Evolutionary conservation across 768 basidiomycete species (phyloP), one percentile per base, ranked within the genome.

Genomic region (Auricularia auricula-judae): DNA sequence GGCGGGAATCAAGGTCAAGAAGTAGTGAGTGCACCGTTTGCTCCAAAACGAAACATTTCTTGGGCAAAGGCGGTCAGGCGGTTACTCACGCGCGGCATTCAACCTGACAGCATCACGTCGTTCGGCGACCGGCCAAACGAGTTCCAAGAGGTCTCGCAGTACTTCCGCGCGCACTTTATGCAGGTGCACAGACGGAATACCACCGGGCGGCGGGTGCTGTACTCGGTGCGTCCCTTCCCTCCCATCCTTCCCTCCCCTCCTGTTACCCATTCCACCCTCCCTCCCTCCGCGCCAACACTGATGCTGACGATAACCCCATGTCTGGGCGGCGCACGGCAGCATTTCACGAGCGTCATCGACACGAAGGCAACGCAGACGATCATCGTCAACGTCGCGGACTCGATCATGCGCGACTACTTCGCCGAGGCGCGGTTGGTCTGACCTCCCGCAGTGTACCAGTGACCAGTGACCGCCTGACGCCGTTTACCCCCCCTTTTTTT

Each of bases 131-230:
- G 89, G 29, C 79, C 86, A 36, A 91, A 92, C 68, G 82, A 81
- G 62, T 89, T 79, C 72, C 83, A 87, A 68, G 81, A 81, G 21
- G 90, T 86, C 16, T 81, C 89, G 43, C 82, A 85, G 61, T 92
- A 93, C 69, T 92, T 93, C 78, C 83, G 84, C n/a, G 82, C 86
- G n/a, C 91, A 92, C 72, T 93, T 93, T 70, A 75, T 85, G 34
- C 87, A 89, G 67, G 85, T 85, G 11, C 88, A 92, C 72, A 80
- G 82, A 69, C 81, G 82, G 67, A 85, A 86, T 66, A 87, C 89
- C 70, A 86, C 90, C 69, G 87, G 80, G 18, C 78, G 79, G 64
- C 80, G 89, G 54, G 80, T 80, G 60, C 76, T 91, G 18, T 90
- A 84, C 71, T 80, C 84, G 59, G 86, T 88, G 69, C 72, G 86